Conservation (phyloP, 495 filamentous ascomycete species). For the Xylaria intraflava region DNA sequence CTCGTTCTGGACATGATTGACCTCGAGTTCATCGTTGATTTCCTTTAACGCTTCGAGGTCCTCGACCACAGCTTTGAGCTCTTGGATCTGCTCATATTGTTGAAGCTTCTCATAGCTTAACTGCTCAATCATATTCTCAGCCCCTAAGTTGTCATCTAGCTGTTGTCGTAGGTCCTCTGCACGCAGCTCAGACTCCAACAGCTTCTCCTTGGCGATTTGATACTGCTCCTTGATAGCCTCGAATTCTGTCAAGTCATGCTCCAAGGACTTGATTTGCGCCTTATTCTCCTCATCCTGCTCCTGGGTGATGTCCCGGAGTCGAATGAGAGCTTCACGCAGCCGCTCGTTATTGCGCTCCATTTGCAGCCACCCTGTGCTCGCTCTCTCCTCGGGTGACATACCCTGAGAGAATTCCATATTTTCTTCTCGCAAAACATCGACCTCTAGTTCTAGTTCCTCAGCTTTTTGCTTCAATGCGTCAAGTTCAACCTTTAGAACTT, state of each 20-base stretch:
- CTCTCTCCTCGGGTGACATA: conserved; percentile 81
- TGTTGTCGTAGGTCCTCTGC: conserved; percentile 86
- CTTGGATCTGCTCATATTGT: conserved; percentile 74
- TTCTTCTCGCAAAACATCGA: conserved; percentile 80
- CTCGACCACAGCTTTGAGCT: conserved; percentile 71
- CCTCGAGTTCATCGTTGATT: conserved; percentile 87
- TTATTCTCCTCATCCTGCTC: conserved; percentile 76
- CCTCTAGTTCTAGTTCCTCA: conserved; percentile 82
- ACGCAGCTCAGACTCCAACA: conserved; percentile 64
- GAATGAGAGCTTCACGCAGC: conserved; percentile 76
- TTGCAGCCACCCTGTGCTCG: conserved; percentile 80
- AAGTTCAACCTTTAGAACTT: conserved; percentile 70
- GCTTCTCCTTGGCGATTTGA: conserved; percentile 59
- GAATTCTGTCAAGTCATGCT: conserved; percentile 71
- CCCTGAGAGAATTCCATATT: conserved; percentile 74
- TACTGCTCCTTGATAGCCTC: conserved; percentile 64
- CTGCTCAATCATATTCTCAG: conserved; percentile 90
- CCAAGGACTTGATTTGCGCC: conserved; percentile 68
- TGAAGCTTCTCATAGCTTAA: conserved; percentile 77
- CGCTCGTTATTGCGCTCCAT: conserved; percentile 87
- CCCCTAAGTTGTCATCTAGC: conserved; percentile 77
- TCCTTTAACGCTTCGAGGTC: conserved; percentile 85
- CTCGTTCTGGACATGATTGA: conserved; percentile 85
- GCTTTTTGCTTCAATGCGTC: conserved; percentile 65
- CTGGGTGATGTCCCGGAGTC: conserved; percentile 78